Conservation (phyloP, 148 eudicot genomes). For the Rhododendron ovatum region DNA sequence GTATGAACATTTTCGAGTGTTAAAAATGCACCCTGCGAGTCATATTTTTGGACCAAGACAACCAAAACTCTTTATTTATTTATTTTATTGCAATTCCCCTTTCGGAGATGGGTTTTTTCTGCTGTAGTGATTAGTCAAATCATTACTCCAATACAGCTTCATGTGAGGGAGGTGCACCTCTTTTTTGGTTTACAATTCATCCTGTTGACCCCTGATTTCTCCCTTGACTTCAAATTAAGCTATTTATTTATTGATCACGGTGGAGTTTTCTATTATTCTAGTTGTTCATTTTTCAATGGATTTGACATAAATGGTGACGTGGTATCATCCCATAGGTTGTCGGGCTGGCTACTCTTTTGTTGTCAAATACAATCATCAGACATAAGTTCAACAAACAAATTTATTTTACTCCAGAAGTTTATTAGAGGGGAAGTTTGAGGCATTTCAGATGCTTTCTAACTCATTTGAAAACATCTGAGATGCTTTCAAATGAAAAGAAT, state of each 20-base stretch:
- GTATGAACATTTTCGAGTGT: background rate
- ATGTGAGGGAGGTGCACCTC: background rate
- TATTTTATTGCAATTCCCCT: background rate
- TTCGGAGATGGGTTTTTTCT: background rate
- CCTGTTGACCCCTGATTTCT: background rate
- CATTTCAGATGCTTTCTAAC: too few species aligned
- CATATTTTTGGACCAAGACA: too few species aligned
- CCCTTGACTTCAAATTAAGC: background rate
- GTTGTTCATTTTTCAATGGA: background rate
- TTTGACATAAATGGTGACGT: background rate
- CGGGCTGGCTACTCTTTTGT: too few species aligned
- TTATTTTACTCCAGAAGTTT: too few species aligned
- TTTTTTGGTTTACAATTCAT: background rate
- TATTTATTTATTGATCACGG: background rate
- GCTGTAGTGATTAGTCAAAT: background rate
- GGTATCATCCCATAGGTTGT: background rate
- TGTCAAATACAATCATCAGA: too few species aligned
- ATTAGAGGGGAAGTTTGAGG: too few species aligned
- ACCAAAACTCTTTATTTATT: background rate
- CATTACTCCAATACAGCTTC: background rate
- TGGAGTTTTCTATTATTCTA: background rate
- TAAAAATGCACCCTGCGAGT: background rate
- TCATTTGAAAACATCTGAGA: too few species aligned
- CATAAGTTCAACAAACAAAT: too few species aligned
- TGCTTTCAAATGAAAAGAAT: too few species aligned